Evolutionary conservation across 23 red algal genomes (phyloP).

Genomic region (Gracilaria caudata): DNA sequence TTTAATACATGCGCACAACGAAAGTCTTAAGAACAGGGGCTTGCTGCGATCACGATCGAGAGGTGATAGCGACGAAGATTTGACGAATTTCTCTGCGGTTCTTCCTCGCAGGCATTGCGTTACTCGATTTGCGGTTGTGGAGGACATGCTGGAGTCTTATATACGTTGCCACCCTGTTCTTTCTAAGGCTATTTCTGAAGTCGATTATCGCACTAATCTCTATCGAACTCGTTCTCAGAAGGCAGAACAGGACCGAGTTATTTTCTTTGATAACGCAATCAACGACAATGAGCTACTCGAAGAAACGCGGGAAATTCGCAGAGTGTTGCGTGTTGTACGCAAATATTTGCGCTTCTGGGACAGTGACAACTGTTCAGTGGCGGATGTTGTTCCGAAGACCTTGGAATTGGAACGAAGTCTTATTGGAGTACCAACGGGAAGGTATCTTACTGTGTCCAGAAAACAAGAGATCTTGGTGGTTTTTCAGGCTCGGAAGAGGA

Average conservation of each 20-base stretch:
- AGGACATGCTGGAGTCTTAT: too few species aligned
- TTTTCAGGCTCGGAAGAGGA: neutral
- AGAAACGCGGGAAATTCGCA: neutral
- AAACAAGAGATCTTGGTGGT: neutral
- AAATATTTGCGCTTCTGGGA: neutral
- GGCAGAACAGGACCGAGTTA: conserved; percentile 1
- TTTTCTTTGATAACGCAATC: conserved; percentile 5
- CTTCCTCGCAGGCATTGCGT: conserved; percentile 7
- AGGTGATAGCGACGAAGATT: neutral
- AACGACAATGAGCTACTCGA: neutral
- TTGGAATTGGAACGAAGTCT: neutral
- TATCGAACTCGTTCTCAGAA: conserved; percentile 6
- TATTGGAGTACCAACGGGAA: neutral
- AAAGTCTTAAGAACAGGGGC: neutral
- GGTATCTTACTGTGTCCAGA: neutral
- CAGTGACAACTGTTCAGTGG: neutral
- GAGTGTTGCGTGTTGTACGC: conserved; percentile 4
- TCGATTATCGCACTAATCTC: neutral
- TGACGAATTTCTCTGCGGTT: neutral
- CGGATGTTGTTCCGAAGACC: conserved; percentile 23
- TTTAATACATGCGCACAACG: neutral
- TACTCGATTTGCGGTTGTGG: too few species aligned
- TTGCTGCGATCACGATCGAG: neutral
- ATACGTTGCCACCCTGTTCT: too few species aligned
- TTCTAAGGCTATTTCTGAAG: neutral